phyloP scores from a whole-genome alignment of 148 eudicot genomes.

The Vaccinium vitisidaea region DNA sequence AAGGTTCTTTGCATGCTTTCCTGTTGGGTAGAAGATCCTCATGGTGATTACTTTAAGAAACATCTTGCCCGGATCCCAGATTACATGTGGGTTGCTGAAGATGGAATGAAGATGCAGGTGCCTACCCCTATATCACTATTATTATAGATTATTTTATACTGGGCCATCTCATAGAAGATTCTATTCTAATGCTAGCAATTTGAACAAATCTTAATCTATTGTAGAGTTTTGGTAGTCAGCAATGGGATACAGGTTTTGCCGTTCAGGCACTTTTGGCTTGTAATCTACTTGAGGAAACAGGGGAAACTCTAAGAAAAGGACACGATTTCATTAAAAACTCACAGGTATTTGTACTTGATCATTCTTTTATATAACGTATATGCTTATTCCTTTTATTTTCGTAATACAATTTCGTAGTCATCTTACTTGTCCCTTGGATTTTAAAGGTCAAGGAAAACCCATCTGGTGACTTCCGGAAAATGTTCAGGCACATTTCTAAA shows the following conservation, averaged over 20 bases:
- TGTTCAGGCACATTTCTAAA: slow-evolving; percentile 50
- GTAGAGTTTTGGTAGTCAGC: slow-evolving; percentile 43
- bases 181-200: background rate
- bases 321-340: slow-evolving; percentile 32
- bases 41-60: slow-evolving; percentile 37
- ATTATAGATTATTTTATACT: no score
- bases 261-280: slow-evolving; percentile 34
- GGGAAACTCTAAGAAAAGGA: slow-evolving; percentile 21
- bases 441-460: slow-evolving; percentile 45
- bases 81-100: slow-evolving; percentile 46
- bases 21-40: slow-evolving; percentile 38
- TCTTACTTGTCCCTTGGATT: background rate
- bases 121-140: background rate
- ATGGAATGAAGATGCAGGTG: slow-evolving; percentile 52
- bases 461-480: slow-evolving; percentile 37
- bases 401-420: background rate
- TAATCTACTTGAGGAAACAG: slow-evolving; percentile 29
- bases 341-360: slow-evolving; percentile 16
- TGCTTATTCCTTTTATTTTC: background rate
- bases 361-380: no score
- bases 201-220: background rate
- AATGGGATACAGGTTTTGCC: slow-evolving; percentile 38
- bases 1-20: slow-evolving; percentile 31
- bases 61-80: slow-evolving; percentile 44
- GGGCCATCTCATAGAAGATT: background rate